Evolutionary conservation across 1,139 yeast genomes (phyloP), one percentile per base, ranked within the genome.

Genomic region (Maudiozyma humilis): DNA sequence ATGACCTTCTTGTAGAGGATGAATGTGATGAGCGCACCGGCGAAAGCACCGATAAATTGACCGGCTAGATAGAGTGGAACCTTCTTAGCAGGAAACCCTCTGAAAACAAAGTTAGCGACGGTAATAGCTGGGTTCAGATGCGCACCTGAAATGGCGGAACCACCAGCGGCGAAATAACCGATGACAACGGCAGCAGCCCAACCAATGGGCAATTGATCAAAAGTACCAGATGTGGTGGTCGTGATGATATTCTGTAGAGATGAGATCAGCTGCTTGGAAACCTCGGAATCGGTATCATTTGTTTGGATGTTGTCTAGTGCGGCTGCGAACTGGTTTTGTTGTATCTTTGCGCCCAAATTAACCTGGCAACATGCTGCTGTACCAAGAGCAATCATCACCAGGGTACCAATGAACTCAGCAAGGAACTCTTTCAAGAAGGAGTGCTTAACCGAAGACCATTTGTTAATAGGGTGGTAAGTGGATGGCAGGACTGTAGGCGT

Each of bases 171-270:
- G 43, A 59, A 57, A 53, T 63, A 71, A 52, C 77, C 78, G 54
- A 73, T 56, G 53, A 71, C 70, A 44, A 71, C 76, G 2, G 75
- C 78, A 33, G 71, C 64, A 39, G 75, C 78, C 77, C 77, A 73
- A 23, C 71, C 66, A 45, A 72, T 56, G 7, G 71, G 68, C 45
- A 72, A 60, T 18, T 69, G 64, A 40, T 66, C 68, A 45, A 65
- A 68, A 38, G 64, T 61, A 53, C 77, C 77, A 27, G 65, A 64
- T 3, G 53, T 47, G 27, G 63, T 40, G 43, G 57, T 39, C 45
- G 49, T 36, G 8, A 52, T 40, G 10, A 51, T 20, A 39, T 51
- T 45, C 39, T 48, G 48, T 32, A 56, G 39, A 20, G 59, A 40
- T 29, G 42, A 20, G 13, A 54, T 45, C 12, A 49, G 44, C 23